phyloP scores from a whole-genome alignment of 345 rosid genomes.

The Mallotus nudiflorus region DNA sequence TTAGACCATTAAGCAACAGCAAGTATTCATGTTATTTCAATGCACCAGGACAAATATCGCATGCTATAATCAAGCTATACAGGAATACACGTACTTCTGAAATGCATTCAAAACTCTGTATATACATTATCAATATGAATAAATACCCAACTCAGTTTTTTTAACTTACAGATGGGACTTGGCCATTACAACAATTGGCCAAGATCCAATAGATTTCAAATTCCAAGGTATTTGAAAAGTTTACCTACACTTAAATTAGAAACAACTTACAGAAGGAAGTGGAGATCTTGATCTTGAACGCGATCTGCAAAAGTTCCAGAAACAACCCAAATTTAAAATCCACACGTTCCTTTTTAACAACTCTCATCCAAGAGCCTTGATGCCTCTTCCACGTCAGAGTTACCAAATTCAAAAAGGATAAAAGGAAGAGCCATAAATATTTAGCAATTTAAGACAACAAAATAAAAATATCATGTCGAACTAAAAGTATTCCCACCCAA shows the following conservation, averaged over 20 bases:
- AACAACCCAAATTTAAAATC: slow-evolving; percentile 89
- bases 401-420: slow-evolving; percentile 45
- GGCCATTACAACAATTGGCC: too few relatives aligned
- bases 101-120: background rate
- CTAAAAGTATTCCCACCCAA: slow-evolving; percentile 33
- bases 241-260: background rate
- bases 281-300: slow-evolving; percentile 96
- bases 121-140: background rate
- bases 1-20: background rate
- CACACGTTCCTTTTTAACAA: slow-evolving; percentile 61
- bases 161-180: too few relatives aligned
- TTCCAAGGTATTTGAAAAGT: background rate
- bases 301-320: slow-evolving; percentile 99
- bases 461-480: slow-evolving; percentile 23
- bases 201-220: too few relatives aligned
- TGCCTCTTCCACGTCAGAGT: slow-evolving; percentile 83
- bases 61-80: background rate
- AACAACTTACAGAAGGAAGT: slow-evolving; percentile 71
- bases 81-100: background rate
- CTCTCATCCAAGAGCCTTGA: slow-evolving; percentile 80
- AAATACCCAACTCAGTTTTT: background rate
- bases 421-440: slow-evolving; percentile 40
- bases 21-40: background rate
- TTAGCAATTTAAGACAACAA: slow-evolving; percentile 43
- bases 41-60: background rate